phyloP scores from a whole-genome alignment of 805 yeast genomes.

The Sporopachydermia lactativora region DNA sequence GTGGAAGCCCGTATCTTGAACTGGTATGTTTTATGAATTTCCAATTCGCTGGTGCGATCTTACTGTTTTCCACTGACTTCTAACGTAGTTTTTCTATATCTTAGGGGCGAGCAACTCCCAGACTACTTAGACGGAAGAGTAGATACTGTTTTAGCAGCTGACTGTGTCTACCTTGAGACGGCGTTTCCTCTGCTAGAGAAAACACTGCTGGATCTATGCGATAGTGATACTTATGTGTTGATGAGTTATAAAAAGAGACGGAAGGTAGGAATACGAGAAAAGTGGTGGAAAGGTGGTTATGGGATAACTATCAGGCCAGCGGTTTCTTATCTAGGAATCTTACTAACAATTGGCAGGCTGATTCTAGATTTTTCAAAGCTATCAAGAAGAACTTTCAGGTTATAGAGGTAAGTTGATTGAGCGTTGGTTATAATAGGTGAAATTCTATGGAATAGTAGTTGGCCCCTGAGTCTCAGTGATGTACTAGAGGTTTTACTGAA shows the following conservation, averaged over 20 bases:
- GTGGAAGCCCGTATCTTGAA: conserved; percentile 29
- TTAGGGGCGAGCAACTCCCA: conserved; percentile 25
- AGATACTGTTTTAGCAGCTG: conserved; percentile 42
- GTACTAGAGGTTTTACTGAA: too few species aligned
- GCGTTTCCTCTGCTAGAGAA: conserved; percentile 38
- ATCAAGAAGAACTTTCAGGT: conserved; percentile 17
- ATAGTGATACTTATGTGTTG: conserved; percentile 27
- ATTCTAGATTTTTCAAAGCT: conserved; percentile 19
- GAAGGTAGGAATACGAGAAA: conserved; percentile 16
- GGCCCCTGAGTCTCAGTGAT: too few species aligned
- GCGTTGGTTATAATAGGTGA: too few species aligned
- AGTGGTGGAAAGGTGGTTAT: neutral
- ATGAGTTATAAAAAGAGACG: conserved; percentile 43
- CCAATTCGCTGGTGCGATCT: too few species aligned
- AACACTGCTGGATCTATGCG: conserved; percentile 32
- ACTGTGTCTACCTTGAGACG: conserved; percentile 41
- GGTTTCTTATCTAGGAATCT: neutral
- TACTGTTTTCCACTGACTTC: neutral
- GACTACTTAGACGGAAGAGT: conserved; percentile 18
- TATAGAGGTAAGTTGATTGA: conserved; percentile 16
- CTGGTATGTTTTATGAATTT: conserved; percentile 34
- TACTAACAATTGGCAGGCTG: conserved; percentile 14
- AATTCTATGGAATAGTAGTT: too few species aligned
- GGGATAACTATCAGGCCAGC: neutral
- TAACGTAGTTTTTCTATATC: neutral